phyloP scores from a whole-genome alignment of 2,329 filamentous ascomycete species.

The Colletotrichum sp. region DNA sequence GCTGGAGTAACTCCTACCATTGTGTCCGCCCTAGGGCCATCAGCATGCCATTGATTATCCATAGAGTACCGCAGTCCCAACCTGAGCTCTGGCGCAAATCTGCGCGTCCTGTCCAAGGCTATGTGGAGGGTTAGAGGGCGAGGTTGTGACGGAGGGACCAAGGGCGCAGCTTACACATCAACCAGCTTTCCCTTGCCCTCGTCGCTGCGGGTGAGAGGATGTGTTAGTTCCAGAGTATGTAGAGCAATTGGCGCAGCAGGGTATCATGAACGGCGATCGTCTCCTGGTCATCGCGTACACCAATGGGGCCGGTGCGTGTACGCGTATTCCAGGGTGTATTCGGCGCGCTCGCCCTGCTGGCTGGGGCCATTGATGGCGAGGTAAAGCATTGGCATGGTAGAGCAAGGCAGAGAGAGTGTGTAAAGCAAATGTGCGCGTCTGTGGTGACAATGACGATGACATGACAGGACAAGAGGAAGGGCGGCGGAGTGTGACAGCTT shows the following conservation, averaged over 20 bases:
- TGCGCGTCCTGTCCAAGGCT: slow-evolving; percentile 26
- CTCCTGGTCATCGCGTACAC: neutral
- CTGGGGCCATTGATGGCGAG: neutral
- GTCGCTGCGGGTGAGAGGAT: slow-evolving; percentile 29
- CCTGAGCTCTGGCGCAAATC: slow-evolving; percentile 22
- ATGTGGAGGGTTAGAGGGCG: slow-evolving; percentile 21
- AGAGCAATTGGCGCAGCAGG: neutral
- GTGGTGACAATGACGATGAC: neutral
- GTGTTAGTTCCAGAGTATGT: slow-evolving; percentile 1
- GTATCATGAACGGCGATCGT: neutral
- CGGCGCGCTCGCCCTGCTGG: neutral
- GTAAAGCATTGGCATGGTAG: slow-evolving; percentile 22
- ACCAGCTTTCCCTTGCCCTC: slow-evolving; percentile 44
- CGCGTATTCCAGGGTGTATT: neutral
- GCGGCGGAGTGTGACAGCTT: slow-evolving; percentile 24
- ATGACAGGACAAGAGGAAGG: neutral
- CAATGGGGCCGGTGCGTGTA: neutral
- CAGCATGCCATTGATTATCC: slow-evolving; percentile 20
- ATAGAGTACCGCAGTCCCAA: slow-evolving; percentile 14
- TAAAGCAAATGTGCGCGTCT: slow-evolving; percentile 5
- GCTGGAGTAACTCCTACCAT: slow-evolving; percentile 28
- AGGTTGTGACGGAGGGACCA: slow-evolving; percentile 14
- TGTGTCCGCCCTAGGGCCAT: slow-evolving; percentile 32
- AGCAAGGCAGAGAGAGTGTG: slow-evolving; percentile 19
- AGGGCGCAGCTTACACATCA: slow-evolving; percentile 32